Evolutionary conservation across 148 eudicot species (phyloP).

Genomic region (Rhododendron simsii): DNA sequence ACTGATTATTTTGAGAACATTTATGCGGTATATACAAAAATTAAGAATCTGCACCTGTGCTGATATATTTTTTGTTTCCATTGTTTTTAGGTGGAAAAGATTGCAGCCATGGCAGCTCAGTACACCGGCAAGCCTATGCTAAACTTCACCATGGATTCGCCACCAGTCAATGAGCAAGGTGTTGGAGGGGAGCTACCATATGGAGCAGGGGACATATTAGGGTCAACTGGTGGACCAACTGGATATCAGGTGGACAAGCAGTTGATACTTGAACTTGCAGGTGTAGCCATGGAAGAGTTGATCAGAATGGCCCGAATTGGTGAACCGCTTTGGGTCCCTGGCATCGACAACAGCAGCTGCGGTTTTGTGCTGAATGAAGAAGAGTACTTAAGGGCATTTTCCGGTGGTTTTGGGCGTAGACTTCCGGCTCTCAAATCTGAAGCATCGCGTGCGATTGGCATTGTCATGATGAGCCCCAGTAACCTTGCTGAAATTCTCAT

Average conservation of each 20-base stretch:
- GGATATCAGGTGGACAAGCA: conserved; percentile 19
- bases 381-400: conserved; percentile 32
- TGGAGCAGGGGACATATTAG: conserved; percentile 20
- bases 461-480: conserved; percentile 30
- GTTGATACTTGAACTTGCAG: not conserved
- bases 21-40: not conserved
- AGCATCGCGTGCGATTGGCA: conserved; percentile 32
- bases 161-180: not conserved
- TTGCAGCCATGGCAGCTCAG: conserved; percentile 21
- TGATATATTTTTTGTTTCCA: not conserved
- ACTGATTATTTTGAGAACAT: too few relatives aligned
- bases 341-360: not conserved
- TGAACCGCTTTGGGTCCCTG: conserved; percentile 43
- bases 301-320: conserved; percentile 22
- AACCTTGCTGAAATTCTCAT: conserved; percentile 42
- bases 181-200: conserved; percentile 13
- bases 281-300: conserved; percentile 45
- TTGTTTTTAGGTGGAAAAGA: conserved; percentile 16
- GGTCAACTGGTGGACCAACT: conserved; percentile 25
- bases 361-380: conserved; percentile 25
- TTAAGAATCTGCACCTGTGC: not conserved
- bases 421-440: conserved; percentile 21
- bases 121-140: conserved; percentile 13
- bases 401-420: conserved; percentile 26
- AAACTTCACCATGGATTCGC: not conserved